Evolutionary conservation across 2,329 filamentous ascomycete species (phyloP).

Genomic region (Aplosporella prunicola): DNA sequence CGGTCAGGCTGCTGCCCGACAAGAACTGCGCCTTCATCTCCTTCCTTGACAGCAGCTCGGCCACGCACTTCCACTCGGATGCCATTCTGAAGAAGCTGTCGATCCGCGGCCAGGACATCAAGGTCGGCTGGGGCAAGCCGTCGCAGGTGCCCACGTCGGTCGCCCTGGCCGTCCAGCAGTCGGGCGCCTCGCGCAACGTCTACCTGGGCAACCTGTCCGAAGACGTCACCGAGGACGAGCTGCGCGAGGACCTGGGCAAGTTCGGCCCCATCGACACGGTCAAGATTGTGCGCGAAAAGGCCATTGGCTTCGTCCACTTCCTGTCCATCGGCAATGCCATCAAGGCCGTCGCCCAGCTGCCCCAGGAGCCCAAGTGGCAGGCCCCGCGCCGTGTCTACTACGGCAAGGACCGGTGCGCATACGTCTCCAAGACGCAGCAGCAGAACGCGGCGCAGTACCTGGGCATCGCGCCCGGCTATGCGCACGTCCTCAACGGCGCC

Average conservation of each 20-base stretch:
- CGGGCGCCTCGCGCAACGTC: conserved; percentile 90
- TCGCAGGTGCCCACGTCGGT: conserved; percentile 97
- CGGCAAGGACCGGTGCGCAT: conserved; percentile 95
- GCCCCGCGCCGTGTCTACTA: conserved; percentile 93
- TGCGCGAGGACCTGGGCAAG: conserved; percentile 90
- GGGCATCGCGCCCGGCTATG: conserved; percentile 91
- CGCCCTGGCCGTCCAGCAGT: conserved; percentile 94
- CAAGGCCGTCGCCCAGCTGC: conserved; percentile 93
- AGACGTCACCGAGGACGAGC: conserved; percentile 80
- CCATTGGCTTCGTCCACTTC: conserved; percentile 95
- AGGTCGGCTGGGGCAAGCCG: conserved; percentile 98
- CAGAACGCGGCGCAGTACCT: conserved; percentile 98
- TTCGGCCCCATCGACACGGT: conserved; percentile 95
- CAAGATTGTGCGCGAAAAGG: conserved; percentile 96
- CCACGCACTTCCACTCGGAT: conserved; percentile 98
- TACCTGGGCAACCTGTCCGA: conserved; percentile 91
- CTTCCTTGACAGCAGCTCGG: conserved; percentile 93
- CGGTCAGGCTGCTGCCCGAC: conserved; percentile 89
- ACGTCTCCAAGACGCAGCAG: conserved; percentile 98
- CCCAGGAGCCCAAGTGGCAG: conserved; percentile 95
- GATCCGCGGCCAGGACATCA: conserved; percentile 98
- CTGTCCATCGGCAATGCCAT: conserved; percentile 95
- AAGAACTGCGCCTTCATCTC: conserved; percentile 99
- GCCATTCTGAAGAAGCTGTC: conserved; percentile 99
- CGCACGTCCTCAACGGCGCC: conserved; percentile 89